Percentiles rank a stretch among this genome's conserved stretches.
Evolutionary conservation across 1,284 basidiomycete genomes (phyloP).

Genomic region (Ceratorhiza oryzae-sativae): DNA sequence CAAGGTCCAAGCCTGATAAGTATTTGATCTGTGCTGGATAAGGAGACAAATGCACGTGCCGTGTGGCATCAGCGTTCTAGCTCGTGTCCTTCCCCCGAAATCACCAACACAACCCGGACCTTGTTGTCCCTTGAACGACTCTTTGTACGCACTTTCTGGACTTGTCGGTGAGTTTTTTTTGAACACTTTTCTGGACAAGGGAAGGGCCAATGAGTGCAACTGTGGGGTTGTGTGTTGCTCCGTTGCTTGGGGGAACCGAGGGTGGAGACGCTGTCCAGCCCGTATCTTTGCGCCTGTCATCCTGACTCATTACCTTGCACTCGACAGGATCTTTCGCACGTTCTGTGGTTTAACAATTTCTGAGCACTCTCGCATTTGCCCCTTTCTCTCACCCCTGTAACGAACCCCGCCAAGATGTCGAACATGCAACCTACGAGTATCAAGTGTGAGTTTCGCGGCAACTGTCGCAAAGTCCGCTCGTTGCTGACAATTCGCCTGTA

Average conservation of each 20-base stretch:
- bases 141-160: conserved; percentile 1
- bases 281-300: background rate
- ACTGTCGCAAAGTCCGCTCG: background rate
- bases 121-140: background rate
- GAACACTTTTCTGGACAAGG: background rate
- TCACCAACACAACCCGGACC: conserved; percentile 35
- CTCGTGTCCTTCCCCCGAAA: conserved; percentile 26
- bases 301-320: background rate
- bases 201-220: background rate
- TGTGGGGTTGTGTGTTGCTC: conserved; percentile 4
- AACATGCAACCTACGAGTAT: conserved; percentile 36
- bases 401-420: conserved; percentile 23
- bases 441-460: conserved; percentile 15
- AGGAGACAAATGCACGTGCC: conserved; percentile 34
- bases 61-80: conserved; percentile 22
- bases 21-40: conserved; percentile 36
- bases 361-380: background rate
- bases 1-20: background rate
- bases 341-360: background rate
- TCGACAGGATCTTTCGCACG: conserved; percentile 10
- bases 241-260: background rate
- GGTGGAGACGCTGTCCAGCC: background rate
- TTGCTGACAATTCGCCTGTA: conserved; percentile 48
- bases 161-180: conserved; percentile 13
- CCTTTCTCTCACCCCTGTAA: background rate